phyloP scores from a whole-genome alignment of 768 basidiomycete species.

The Royoungia palumana region DNA sequence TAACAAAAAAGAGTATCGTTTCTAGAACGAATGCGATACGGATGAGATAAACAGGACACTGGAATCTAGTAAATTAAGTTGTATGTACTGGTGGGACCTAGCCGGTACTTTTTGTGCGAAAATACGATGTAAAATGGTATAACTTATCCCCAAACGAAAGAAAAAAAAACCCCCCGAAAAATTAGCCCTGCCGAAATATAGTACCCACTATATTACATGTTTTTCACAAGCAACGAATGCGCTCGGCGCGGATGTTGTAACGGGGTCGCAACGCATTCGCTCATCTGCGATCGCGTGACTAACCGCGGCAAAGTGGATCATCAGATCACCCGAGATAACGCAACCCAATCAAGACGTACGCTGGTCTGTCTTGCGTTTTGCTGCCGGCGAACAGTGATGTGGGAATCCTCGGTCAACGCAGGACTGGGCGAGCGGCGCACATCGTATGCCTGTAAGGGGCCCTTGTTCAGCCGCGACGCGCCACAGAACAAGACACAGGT shows the following conservation, averaged over 20 bases:
- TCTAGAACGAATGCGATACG: slow-evolving; percentile 15
- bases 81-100: slow-evolving; percentile 15
- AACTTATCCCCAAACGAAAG: slow-evolving; percentile 26
- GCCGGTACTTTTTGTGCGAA: slow-evolving; percentile 24
- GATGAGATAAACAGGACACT: slow-evolving; percentile 2
- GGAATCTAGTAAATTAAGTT: slow-evolving; percentile 13
- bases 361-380: slow-evolving; percentile 20
- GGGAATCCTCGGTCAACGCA: slow-evolving; percentile 28
- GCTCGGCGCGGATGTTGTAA: slow-evolving; percentile 23
- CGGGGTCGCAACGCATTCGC: slow-evolving; percentile 3
- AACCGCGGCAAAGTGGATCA: slow-evolving; percentile 8
- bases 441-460: slow-evolving; percentile 24
- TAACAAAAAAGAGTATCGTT: not conserved
- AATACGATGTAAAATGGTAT: slow-evolving; percentile 17
- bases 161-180: slow-evolving; percentile 13
- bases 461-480: not conserved
- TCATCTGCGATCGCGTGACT: slow-evolving; percentile 33
- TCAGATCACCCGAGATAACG: slow-evolving; percentile 8
- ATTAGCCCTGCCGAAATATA: slow-evolving; percentile 25
- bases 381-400: slow-evolving; percentile 33
- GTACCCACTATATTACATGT: slow-evolving; percentile 15
- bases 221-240: slow-evolving; percentile 15
- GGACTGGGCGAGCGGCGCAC: slow-evolving; percentile 32
- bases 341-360: slow-evolving; percentile 11
- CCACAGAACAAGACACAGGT: slow-evolving; percentile 1